Percentiles rank a stretch among this genome's conserved stretches.
phyloP scores from a whole-genome alignment of 176 grass and related monocot genomes.

The Eleusine coracana region DNA sequence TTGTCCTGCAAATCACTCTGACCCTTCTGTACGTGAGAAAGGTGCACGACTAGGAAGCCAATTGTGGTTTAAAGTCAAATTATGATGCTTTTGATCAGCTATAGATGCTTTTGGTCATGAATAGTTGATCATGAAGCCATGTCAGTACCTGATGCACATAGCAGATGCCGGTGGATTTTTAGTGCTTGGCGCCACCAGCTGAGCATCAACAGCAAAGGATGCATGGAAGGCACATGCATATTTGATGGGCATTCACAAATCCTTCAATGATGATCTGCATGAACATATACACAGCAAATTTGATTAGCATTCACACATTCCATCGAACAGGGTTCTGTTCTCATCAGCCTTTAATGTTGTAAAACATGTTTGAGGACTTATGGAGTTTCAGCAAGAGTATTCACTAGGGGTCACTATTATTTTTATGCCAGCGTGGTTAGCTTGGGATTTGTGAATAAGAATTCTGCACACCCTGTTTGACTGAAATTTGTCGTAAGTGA shows the following conservation, averaged over 20 bases:
- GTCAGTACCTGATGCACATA: conserved; percentile 13
- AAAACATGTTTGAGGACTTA: background rate
- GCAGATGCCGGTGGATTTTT: conserved; percentile 42
- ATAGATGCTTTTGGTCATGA: conserved; percentile 67
- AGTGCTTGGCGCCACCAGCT: conserved; percentile 36
- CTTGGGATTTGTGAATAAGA: conserved; percentile 19
- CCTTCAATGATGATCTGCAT: background rate
- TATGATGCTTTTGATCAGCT: conserved; percentile 82
- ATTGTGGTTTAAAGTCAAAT: conserved; percentile 83
- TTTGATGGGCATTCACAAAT: conserved; percentile 15
- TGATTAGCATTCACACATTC: background rate
- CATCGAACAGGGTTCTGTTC: background rate
- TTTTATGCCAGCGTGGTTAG: background rate
- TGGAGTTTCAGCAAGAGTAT: background rate
- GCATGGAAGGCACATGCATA: conserved; percentile 6
- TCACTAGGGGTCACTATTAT: too few species aligned
- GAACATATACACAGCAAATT: background rate
- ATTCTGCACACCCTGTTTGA: background rate
- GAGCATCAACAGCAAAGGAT: conserved; percentile 26
- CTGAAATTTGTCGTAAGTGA: background rate
- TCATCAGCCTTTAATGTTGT: background rate
- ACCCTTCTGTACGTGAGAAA: conserved; percentile 69
- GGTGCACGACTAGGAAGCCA: conserved; percentile 82
- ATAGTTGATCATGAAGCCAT: conserved; percentile 28
- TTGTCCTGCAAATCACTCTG: conserved; percentile 62